Conservation (phyloP, 2,329 filamentous ascomycete genomes). For the Fusarium secorum region DNA sequence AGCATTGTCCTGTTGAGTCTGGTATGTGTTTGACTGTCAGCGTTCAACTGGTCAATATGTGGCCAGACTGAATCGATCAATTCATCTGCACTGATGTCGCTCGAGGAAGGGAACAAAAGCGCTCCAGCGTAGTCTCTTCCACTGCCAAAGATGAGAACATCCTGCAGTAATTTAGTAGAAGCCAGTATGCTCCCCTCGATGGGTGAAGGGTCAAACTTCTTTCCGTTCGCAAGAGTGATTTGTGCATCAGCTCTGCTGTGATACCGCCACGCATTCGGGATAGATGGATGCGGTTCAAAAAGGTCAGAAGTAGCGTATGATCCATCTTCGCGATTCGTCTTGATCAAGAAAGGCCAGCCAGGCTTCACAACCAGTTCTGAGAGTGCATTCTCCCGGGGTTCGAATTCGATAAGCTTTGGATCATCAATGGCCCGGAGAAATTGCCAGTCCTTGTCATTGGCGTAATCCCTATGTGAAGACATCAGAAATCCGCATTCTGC, state of each 20-base stretch:
- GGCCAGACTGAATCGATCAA: slow-evolving; percentile 54
- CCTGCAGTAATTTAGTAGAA: slow-evolving; percentile 53
- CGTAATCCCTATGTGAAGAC: slow-evolving; percentile 66
- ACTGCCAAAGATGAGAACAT: slow-evolving; percentile 69
- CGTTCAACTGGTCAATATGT: slow-evolving; percentile 57
- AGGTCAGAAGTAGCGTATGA: slow-evolving; percentile 71
- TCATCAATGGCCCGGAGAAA: slow-evolving; percentile 57
- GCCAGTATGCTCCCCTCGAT: slow-evolving; percentile 64
- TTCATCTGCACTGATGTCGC: slow-evolving; percentile 43
- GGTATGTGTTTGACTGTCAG: slow-evolving; percentile 58
- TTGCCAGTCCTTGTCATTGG: slow-evolving; percentile 65
- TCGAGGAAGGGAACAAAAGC: slow-evolving; percentile 58
- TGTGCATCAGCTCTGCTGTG: slow-evolving; percentile 68
- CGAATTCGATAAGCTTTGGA: slow-evolving; percentile 52
- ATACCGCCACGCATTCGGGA: slow-evolving; percentile 67
- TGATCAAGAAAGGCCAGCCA: slow-evolving; percentile 67
- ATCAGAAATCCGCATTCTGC: slow-evolving; percentile 72
- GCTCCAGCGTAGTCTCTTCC: slow-evolving; percentile 63
- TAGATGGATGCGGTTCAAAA: slow-evolving; percentile 62
- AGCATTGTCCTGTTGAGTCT: slow-evolving; percentile 60
- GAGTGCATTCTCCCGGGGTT: slow-evolving; percentile 51
- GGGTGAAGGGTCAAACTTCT: slow-evolving; percentile 72
- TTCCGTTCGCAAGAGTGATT: slow-evolving; percentile 69
- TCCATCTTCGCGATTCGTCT: slow-evolving; percentile 64
- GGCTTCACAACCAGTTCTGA: slow-evolving; percentile 63